Base-by-base conservation (phyloP, 805 yeast species). In the Zygotorulaspora florentina region DNA sequence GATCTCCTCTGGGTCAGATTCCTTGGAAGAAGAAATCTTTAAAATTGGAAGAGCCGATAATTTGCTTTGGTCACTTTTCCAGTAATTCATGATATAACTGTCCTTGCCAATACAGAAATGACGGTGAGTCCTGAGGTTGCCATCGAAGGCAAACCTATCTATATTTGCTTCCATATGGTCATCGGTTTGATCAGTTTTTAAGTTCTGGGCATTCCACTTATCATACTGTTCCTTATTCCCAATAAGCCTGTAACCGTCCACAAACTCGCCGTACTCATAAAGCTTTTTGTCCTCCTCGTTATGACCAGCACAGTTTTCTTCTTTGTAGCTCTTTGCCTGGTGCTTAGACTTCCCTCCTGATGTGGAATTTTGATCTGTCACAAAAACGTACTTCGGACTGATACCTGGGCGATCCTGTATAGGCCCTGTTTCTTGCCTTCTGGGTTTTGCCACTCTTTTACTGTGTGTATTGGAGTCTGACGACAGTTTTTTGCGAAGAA, bases 211-310 rank as follows among this genome's bases (percentile, higher is more conserved):
- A 10, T 18, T 12, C 37, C 46, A 20, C 16, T 28, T 35, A 4
- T 17, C 20, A 8, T 31, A 28, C 13, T 49, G 43, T 18, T 46
- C 44, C 26, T 44, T 36, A 11, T 48, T 42, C 2, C 52, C 35
- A n/a, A 57, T 31, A 27, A 48, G 54, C 37, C 42, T 51, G 39
- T 47, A 57, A 11, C 61, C 61, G 13, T 45, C 43, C 8, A 53
- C 47, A 4, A 43, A 25, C 6, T 53, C 51, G 3, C 61, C 61
- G 37, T 45, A 53, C 35, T 57, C 60, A 17, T 20, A 42, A 16
- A 37, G 29, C n/a, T 17, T 29, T 18, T 18, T 20, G 9, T 15
- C 13, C 29, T 38, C 20, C 16, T 20, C 5, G 18, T 6, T 16
- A 31, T 26, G n/a, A 17, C 35, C 12, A 27, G 15, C 11, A 16